These are phyloP conservation scores for Nepenthes mirabilis DNA, from an alignment of 148 eudicot species.

Conservation along the genomic window DNA sequence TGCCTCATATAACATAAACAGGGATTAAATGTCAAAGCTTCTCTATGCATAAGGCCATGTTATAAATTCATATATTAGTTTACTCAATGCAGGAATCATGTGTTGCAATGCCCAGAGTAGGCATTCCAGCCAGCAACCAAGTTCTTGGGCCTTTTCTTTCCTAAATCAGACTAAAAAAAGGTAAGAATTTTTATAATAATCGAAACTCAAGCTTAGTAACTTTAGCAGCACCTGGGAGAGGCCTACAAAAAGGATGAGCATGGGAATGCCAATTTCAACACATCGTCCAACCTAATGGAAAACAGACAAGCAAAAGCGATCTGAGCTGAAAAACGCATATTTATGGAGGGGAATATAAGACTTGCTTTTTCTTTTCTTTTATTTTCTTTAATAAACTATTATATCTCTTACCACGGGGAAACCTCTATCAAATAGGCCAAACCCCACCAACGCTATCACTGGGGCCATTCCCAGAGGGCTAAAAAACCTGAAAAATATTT, in stretches of 20 bases:
- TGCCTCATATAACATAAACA: too few relatives aligned
- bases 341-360: neutral
- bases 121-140: too few relatives aligned
- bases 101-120: too few relatives aligned
- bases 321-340: neutral
- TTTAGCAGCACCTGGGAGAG: constrained; percentile 62
- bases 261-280: constrained; percentile 88
- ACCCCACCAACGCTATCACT: constrained; percentile 78
- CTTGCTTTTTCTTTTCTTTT: neutral
- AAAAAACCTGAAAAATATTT: constrained; percentile 55
- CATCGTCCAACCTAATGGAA: constrained; percentile 66
- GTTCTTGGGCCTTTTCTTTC: too few relatives aligned
- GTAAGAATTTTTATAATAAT: too few relatives aligned
- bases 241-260: constrained; percentile 77
- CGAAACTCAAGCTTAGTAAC: too few relatives aligned
- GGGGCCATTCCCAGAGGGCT: constrained; percentile 97
- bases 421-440: constrained; percentile 91
- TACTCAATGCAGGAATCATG: too few relatives aligned
- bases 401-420: constrained; percentile 65
- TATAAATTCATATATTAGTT: too few relatives aligned
- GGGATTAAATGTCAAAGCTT: too few relatives aligned
- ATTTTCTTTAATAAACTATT: neutral
- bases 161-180: too few relatives aligned
- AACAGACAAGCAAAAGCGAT: constrained; percentile 2
- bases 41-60: too few relatives aligned